A percentile compares a stretch with the other conserved stretches of the same genome.
Conservation (phyloP, 2,329 filamentous ascomycete genomes). For the Amauroascus verrucosus region DNA sequence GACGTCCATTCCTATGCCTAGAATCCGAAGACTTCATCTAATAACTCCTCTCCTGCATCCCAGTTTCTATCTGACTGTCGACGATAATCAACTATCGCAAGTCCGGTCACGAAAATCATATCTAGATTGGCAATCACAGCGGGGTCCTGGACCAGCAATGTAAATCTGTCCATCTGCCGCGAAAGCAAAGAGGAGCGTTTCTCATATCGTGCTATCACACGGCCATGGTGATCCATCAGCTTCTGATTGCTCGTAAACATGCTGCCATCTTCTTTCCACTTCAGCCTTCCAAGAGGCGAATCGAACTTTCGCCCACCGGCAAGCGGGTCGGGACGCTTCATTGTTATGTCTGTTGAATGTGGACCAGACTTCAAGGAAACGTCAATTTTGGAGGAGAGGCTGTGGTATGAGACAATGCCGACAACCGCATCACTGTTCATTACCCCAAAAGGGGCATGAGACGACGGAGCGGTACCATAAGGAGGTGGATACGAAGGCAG, state of each 20-base stretch:
- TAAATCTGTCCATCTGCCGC: slow-evolving; percentile 4
- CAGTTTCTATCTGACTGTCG: slow-evolving; percentile 7
- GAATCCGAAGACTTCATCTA: background rate
- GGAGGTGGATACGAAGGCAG: background rate
- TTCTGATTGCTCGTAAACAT: slow-evolving; percentile 13
- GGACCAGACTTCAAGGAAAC: slow-evolving; percentile 8
- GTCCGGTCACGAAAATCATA: slow-evolving; percentile 15
- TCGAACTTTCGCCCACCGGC: slow-evolving; percentile 12
- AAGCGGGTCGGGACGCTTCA: slow-evolving; percentile 15
- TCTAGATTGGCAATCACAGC: slow-evolving; percentile 12
- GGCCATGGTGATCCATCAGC: slow-evolving; percentile 11
- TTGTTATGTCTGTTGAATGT: slow-evolving; percentile 3
- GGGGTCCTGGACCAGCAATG: slow-evolving; percentile 11
- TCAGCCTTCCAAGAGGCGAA: slow-evolving; percentile 13
- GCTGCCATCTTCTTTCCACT: slow-evolving; percentile 15
- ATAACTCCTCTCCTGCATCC: background rate
- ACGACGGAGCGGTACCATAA: background rate
- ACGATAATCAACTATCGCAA: slow-evolving; percentile 15
- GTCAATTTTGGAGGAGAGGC: slow-evolving; percentile 16
- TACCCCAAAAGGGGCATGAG: background rate
- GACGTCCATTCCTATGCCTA: too few relatives aligned
- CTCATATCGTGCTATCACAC: slow-evolving; percentile 15
- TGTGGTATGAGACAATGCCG: slow-evolving; percentile 14
- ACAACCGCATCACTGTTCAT: slow-evolving; percentile 1
- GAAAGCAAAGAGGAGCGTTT: slow-evolving; percentile 11